A percentile compares a stretch with the other conserved stretches of the same genome.
Conservation (phyloP, 495 filamentous ascomycete species). For the Penicillium ochrochloron region DNA sequence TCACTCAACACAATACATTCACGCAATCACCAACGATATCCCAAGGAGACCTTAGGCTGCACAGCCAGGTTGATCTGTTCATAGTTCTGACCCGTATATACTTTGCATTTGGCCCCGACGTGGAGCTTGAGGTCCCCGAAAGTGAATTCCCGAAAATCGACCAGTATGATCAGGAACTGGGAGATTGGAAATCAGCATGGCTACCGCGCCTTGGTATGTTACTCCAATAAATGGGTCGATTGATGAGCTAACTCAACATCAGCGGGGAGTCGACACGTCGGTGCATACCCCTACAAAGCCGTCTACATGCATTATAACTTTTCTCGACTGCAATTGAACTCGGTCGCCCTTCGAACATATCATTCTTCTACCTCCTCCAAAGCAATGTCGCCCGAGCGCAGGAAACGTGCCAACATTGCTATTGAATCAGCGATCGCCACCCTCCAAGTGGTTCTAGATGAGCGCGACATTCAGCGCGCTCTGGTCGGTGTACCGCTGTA, state of each 20-base stretch:
- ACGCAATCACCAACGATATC: constrained; percentile 47
- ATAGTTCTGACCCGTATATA: constrained; percentile 61
- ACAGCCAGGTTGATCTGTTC: constrained; percentile 63
- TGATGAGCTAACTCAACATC: constrained; percentile 24
- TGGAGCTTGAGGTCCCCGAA: constrained; percentile 56
- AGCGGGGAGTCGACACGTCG: constrained; percentile 56
- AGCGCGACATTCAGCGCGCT: constrained; percentile 54
- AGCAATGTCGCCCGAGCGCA: constrained; percentile 54
- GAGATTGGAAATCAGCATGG: constrained; percentile 55
- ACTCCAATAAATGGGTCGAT: background rate
- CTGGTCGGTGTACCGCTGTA: constrained; percentile 59
- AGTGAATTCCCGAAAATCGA: constrained; percentile 50
- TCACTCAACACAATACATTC: constrained; percentile 56
- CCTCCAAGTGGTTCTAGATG: constrained; percentile 52
- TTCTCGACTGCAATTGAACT: constrained; percentile 62
- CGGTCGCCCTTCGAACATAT: constrained; percentile 60
- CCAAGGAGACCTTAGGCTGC: constrained; percentile 57
- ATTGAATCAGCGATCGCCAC: constrained; percentile 58
- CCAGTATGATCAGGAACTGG: constrained; percentile 48
- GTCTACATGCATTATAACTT: constrained; percentile 59
- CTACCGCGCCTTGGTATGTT: constrained; percentile 50
- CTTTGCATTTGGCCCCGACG: constrained; percentile 61
- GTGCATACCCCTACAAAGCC: constrained; percentile 57
- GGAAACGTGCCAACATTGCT: constrained; percentile 57
- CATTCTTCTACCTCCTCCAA: constrained; percentile 53